Conservation (phyloP, 2,329 filamentous ascomycete species). For the Orbilia quercus region DNA sequence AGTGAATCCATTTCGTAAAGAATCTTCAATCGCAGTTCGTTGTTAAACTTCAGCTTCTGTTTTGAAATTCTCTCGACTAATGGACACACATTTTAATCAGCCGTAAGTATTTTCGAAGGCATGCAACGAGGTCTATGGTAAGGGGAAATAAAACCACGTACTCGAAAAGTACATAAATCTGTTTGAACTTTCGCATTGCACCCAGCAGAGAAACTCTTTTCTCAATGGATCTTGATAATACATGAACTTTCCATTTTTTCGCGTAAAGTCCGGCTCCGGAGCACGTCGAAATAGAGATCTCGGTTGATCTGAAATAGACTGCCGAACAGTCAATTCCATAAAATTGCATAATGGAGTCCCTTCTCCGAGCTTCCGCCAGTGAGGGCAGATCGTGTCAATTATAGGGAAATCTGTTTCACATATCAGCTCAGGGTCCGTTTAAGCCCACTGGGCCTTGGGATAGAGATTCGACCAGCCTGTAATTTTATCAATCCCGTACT, state of each 20-base stretch:
- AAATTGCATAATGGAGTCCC: constrained; percentile 17
- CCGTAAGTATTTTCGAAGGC: too few species aligned
- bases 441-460: neutral
- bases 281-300: constrained; percentile 16
- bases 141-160: constrained; percentile 5
- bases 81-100: neutral
- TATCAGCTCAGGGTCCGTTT: neutral
- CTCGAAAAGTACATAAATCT: constrained; percentile 37
- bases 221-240: constrained; percentile 27
- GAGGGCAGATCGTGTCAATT: constrained; percentile 17
- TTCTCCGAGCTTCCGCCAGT: constrained; percentile 17
- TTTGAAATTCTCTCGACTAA: constrained; percentile 20
- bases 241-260: constrained; percentile 27
- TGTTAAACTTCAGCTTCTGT: constrained; percentile 22
- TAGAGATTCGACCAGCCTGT: neutral
- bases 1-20: constrained; percentile 31
- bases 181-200: constrained; percentile 10
- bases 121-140: too few species aligned
- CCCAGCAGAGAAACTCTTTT: constrained; percentile 20
- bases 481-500: constrained; percentile 26
- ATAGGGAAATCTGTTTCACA: constrained; percentile 18
- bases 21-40: constrained; percentile 17
- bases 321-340: constrained; percentile 24
- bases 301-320: neutral
- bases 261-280: constrained; percentile 16